phyloP scores from a whole-genome alignment of 768 basidiomycete species.

The Kwoniella pini region DNA sequence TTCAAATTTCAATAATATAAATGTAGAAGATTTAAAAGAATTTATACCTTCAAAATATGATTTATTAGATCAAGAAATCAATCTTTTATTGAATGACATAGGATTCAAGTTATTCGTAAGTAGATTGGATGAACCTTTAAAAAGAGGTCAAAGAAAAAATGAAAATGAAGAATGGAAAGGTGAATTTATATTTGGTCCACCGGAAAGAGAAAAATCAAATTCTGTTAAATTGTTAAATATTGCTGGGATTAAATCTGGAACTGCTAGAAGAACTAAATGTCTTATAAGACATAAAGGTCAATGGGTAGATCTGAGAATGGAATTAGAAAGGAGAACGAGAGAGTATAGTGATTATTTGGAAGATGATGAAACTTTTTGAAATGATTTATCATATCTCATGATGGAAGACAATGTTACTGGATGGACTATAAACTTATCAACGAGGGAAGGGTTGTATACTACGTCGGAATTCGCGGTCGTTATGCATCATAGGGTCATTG shows the following conservation, averaged over 20 bases:
- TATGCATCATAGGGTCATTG: no score
- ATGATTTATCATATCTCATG: no score
- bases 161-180: conserved; percentile 52
- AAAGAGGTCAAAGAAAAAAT: conserved; percentile 31
- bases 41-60: conserved; percentile 43
- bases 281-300: conserved; percentile 28
- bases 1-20: conserved; percentile 1
- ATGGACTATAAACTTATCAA: no score
- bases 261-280: conserved; percentile 19
- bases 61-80: conserved; percentile 33
- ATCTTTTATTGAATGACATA: conserved; percentile 16
- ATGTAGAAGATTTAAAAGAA: conserved; percentile 22
- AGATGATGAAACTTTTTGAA: conserved; percentile 8
- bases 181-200: conserved; percentile 38
- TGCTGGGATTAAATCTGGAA: conserved; percentile 5
- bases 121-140: conserved; percentile 35
- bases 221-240: conserved; percentile 38
- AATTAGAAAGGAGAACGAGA: conserved; percentile 19
- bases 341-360: neutral
- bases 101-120: conserved; percentile 34
- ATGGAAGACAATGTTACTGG: no score
- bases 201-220: conserved; percentile 29
- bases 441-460: no score
- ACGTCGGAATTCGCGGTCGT: no score
- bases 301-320: conserved; percentile 27